Base-by-base conservation (phyloP, 192 early-diverging fungal species). In the Linnemannia zychae region DNA sequence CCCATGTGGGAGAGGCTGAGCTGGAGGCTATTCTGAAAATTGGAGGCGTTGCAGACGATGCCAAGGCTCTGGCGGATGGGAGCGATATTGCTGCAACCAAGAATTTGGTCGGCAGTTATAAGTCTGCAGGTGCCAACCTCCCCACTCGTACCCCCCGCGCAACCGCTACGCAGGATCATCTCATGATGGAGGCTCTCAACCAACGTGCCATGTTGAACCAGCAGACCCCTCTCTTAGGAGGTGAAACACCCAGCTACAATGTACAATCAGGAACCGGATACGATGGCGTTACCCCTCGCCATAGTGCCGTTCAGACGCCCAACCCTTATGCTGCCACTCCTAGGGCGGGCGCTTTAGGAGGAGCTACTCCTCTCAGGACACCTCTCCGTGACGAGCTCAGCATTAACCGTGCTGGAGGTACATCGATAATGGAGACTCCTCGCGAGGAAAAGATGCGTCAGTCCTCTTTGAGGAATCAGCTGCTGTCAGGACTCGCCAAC, bases 1-100 rank as follows among this genome's bases (percentile, higher is more conserved):
- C 98, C 33, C 98, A 98, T 89, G 95, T 99, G 12, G 92, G 93
- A 53, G 97, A 98, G 74, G 88, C 88, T 11, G 98, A 99, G 84
- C 82, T 99, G 38, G 98, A 98, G 46, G 95, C 95, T 53, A 85
- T 88, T 52, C 18, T 78, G 65, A 81, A 75, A 65, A 92, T 98
- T 44, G 97, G 97, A 7, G 91, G 93, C 70, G 93, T 94, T 67
- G 95, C 95, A 31, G 94, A 96, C 74, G 91, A 91, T 60, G 94
- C 95, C 13, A 92, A 91, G 67, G 90, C 92, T 17, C 86, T 97
- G 44, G 95, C 97, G 4, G 88, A 84, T 24, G 93, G 89, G 20
- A 92, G 89, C 7, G 87, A 88, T 65, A 76, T 89, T 36, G 89
- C 78, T n/a, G 89, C 94, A 46, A 92, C 95, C 3, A 88, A 88